These are phyloP conservation scores for Gremmenia infestans DNA, from an alignment of 2,329 filamentous ascomycete species.

Conservation along the genomic window DNA sequence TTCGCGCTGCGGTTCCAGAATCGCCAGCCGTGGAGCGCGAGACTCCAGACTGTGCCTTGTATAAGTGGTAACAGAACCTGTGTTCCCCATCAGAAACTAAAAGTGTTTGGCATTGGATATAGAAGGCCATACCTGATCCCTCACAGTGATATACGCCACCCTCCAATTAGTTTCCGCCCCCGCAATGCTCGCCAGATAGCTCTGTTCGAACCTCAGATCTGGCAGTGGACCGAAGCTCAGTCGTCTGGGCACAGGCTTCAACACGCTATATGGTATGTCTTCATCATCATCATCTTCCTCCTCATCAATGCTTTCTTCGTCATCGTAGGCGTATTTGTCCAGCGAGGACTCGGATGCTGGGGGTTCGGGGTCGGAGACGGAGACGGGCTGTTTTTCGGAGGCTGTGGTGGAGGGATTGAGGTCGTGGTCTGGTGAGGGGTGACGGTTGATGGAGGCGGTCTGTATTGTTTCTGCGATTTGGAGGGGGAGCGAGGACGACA, in stretches of 20 bases:
- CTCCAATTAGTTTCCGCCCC: conserved; percentile 73
- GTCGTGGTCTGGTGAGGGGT: conserved; percentile 70
- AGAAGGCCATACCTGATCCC: conserved; percentile 69
- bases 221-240: conserved; percentile 62
- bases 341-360: conserved; percentile 26
- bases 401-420: conserved; percentile 74
- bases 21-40: conserved; percentile 81
- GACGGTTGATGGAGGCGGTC: conserved; percentile 67
- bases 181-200: conserved; percentile 86
- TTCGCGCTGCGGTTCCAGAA: conserved; percentile 79
- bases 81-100: conserved; percentile 1
- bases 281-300: conserved; percentile 44
- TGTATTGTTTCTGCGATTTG: conserved; percentile 78
- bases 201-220: conserved; percentile 95
- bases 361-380: conserved; percentile 32
- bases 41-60: conserved; percentile 85
- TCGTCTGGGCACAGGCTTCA: conserved; percentile 50
- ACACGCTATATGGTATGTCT: conserved; percentile 59
- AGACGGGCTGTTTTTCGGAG: conserved; percentile 59
- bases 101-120: neutral
- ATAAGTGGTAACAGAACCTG: conserved; percentile 80
- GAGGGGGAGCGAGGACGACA: conserved; percentile 41
- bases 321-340: conserved; percentile 33
- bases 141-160: conserved; percentile 76
- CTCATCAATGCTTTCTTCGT: conserved; percentile 37